Conservation (phyloP, 2,329 filamentous ascomycete genomes). For the Colletotrichum acutatum region DNA sequence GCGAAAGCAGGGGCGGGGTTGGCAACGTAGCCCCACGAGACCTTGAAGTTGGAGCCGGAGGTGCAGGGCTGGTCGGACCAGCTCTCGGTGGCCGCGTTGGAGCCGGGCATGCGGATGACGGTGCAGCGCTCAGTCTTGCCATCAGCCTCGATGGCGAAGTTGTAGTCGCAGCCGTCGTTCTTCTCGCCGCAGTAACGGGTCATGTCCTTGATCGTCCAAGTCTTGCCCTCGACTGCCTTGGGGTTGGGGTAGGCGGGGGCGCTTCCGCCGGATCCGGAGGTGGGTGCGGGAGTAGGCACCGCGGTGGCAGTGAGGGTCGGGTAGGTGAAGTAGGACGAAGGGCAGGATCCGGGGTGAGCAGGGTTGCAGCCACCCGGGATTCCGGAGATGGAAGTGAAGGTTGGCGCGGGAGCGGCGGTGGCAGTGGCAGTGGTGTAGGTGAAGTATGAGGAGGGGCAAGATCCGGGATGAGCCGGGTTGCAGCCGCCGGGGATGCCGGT, state of each 20-base stretch:
- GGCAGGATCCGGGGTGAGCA: conserved; percentile 27
- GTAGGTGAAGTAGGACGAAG: conserved; percentile 6
- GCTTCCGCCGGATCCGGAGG: background rate
- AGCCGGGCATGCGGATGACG: conserved; percentile 14
- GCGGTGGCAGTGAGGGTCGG: conserved; percentile 9
- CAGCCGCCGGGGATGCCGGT: conserved; percentile 30
- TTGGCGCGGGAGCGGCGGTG: background rate
- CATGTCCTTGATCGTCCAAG: conserved; percentile 27
- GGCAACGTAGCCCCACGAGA: conserved; percentile 21
- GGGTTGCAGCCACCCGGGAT: conserved; percentile 34
- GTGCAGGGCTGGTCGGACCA: conserved; percentile 27
- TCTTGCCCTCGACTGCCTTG: conserved; percentile 11
- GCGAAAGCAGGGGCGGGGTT: conserved; percentile 8
- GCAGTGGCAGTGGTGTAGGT: conserved; percentile 15
- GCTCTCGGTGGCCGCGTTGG: conserved; percentile 19
- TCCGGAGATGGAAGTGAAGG: conserved; percentile 16
- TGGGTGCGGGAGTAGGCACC: background rate
- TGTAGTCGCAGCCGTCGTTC: conserved; percentile 28
- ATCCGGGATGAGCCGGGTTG: conserved; percentile 33
- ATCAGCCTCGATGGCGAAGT: conserved; percentile 25
- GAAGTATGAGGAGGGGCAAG: conserved; percentile 30
- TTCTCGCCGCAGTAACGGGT: conserved; percentile 16
- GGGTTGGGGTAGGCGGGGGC: conserved; percentile 6
- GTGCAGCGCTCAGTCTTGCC: conserved; percentile 18
- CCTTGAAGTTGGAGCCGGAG: conserved; percentile 14